These are phyloP conservation scores for Malassezia obtusa DNA, from an alignment of 1,284 basidiomycete genomes.

Conservation along the genomic window DNA sequence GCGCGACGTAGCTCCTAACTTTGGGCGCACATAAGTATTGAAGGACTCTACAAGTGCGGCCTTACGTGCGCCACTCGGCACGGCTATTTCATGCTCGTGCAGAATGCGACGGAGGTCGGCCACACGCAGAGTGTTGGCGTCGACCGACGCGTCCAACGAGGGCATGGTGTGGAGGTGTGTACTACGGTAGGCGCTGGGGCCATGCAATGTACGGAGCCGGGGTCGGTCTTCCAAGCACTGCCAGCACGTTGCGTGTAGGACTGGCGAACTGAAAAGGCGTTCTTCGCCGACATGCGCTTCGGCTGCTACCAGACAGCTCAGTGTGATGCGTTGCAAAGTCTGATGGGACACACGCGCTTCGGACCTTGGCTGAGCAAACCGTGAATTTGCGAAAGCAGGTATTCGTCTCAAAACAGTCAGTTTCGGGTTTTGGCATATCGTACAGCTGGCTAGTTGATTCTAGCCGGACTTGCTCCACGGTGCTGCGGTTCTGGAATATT, in stretches of 20 bases:
- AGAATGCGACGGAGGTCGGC: conserved; percentile 9
- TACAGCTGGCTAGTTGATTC: conserved; percentile 26
- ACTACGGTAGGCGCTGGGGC: neutral
- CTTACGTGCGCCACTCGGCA: conserved; percentile 14
- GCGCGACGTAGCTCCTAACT: neutral
- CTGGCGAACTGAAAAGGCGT: conserved; percentile 8
- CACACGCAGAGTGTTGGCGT: conserved; percentile 11
- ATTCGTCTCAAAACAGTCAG: neutral
- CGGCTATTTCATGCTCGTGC: neutral
- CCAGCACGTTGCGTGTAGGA: neutral
- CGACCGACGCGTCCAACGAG: neutral
- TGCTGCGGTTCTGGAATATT: conserved; percentile 35
- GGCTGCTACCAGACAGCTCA: neutral
- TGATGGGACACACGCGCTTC: conserved; percentile 2
- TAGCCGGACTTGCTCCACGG: conserved; percentile 46
- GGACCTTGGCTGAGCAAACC: neutral
- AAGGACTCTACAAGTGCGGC: conserved; percentile 7
- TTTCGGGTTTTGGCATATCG: conserved; percentile 19
- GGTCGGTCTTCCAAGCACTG: conserved; percentile 6
- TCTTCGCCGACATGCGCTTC: neutral
- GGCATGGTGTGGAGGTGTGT: conserved; percentile 1
- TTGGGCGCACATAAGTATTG: conserved; percentile 14
- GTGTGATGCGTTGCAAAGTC: conserved; percentile 5
- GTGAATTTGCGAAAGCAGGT: neutral
- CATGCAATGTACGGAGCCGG: neutral